Evolutionary conservation across 305 asterid species (phyloP).

Genomic region (Fraxinus sp.): DNA sequence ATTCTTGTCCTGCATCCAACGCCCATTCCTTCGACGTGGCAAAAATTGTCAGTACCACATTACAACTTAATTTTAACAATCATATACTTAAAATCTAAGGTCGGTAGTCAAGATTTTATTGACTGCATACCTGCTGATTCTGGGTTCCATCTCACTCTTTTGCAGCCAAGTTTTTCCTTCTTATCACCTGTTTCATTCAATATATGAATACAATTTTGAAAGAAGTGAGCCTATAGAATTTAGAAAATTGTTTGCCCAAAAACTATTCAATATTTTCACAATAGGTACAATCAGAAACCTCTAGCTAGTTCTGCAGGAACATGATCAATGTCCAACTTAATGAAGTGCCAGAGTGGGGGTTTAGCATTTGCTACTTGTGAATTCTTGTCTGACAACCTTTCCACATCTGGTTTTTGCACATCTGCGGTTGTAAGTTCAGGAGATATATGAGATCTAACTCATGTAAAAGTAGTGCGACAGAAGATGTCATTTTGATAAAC

Average conservation of each 20-base stretch:
- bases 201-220: constrained; percentile 2
- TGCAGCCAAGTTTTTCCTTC: constrained; percentile 31
- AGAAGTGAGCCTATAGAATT: neutral
- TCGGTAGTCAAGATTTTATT: neutral
- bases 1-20: neutral
- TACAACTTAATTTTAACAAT: neutral
- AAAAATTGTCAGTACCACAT: neutral
- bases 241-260: neutral
- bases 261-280: neutral
- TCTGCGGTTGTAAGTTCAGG: constrained; percentile 33
- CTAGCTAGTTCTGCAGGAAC: constrained; percentile 67
- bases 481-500: neutral
- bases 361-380: constrained; percentile 27
- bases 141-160: constrained; percentile 57
- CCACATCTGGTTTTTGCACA: constrained; percentile 46
- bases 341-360: constrained; percentile 48
- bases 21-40: neutral
- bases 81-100: neutral
- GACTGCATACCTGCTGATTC: constrained; percentile 46
- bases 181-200: constrained; percentile 37
- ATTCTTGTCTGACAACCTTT: constrained; percentile 51
- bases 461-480: neutral
- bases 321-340: constrained; percentile 42
- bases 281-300: constrained; percentile 38
- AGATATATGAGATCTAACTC: constrained; percentile 6